Percentiles rank a stretch among this genome's conserved stretches.
phyloP scores from a whole-genome alignment of 495 filamentous ascomycete genomes.

The Xylaria scruposa region DNA sequence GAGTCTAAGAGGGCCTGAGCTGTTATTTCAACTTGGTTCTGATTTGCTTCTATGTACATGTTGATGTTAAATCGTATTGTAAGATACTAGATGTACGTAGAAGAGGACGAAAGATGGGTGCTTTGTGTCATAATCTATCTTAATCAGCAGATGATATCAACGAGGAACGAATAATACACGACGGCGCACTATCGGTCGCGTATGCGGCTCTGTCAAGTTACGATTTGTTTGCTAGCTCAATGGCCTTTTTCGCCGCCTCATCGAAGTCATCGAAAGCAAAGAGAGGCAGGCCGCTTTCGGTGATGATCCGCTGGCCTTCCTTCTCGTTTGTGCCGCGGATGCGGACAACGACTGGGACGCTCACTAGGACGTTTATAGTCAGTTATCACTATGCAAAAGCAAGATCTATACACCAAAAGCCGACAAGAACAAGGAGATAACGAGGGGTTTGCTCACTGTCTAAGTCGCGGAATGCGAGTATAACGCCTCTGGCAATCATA shows the following conservation, averaged over 20 bases:
- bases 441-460: slow-evolving; percentile 36
- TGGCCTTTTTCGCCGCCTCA: slow-evolving; percentile 76
- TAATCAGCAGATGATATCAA: background rate
- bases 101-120: background rate
- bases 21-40: background rate
- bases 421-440: background rate
- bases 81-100: background rate
- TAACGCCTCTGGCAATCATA: slow-evolving; percentile 87
- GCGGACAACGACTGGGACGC: slow-evolving; percentile 81
- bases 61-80: background rate
- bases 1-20: slow-evolving; percentile 23
- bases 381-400: background rate
- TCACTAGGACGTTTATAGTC: slow-evolving; percentile 38
- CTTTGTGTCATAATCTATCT: background rate
- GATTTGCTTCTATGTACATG: background rate
- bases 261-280: slow-evolving; percentile 85
- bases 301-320: slow-evolving; percentile 77
- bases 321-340: slow-evolving; percentile 84
- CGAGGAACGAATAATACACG: background rate
- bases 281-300: slow-evolving; percentile 73
- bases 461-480: slow-evolving; percentile 78
- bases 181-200: background rate
- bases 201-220: background rate
- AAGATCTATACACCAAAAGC: background rate
- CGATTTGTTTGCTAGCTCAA: slow-evolving; percentile 62